These are phyloP conservation scores for Fusarium phyllophilum DNA, from an alignment of 2,329 filamentous ascomycete genomes.

Conservation along the genomic window DNA sequence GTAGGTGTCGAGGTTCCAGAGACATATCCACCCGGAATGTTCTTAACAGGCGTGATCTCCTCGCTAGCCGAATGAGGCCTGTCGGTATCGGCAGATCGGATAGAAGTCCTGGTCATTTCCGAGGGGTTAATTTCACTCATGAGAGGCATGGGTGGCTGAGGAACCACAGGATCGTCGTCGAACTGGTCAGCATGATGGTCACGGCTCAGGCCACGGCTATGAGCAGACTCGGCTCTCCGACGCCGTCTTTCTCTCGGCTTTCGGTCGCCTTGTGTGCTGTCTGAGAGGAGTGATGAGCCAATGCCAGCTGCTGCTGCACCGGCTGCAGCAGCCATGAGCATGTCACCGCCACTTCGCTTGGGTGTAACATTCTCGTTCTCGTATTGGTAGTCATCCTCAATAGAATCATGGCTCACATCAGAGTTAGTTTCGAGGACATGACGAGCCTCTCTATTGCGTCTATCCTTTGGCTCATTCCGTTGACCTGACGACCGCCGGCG, in stretches of 20 bases:
- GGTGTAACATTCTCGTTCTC: constrained; percentile 58
- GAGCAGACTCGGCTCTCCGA: constrained; percentile 60
- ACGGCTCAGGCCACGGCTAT: constrained; percentile 56
- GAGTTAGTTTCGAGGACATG: constrained; percentile 64
- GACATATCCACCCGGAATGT: constrained; percentile 68
- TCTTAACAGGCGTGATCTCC: constrained; percentile 68
- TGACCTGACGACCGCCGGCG: constrained; percentile 71
- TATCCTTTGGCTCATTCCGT: constrained; percentile 57
- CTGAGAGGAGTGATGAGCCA: constrained; percentile 48
- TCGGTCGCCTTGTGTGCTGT: constrained; percentile 60
- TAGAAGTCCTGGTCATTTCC: constrained; percentile 87
- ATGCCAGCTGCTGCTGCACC: constrained; percentile 57
- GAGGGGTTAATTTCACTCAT: constrained; percentile 88
- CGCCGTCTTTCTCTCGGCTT: constrained; percentile 62
- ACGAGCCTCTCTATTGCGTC: constrained; percentile 63
- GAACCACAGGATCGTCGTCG: constrained; percentile 67
- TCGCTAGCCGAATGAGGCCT: constrained; percentile 75
- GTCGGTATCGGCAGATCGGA: constrained; percentile 83
- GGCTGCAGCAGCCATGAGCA: constrained; percentile 57
- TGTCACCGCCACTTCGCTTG: constrained; percentile 54
- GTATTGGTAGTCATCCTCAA: constrained; percentile 51
- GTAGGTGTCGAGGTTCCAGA: constrained; percentile 73
- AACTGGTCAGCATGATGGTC: constrained; percentile 61
- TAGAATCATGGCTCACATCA: constrained; percentile 59
- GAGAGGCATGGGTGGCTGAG: constrained; percentile 82